Evolutionary conservation across 2,329 filamentous ascomycete genomes (phyloP), one percentile per base, ranked within the genome.

Genomic region (Ceratocystis lukuohia): DNA sequence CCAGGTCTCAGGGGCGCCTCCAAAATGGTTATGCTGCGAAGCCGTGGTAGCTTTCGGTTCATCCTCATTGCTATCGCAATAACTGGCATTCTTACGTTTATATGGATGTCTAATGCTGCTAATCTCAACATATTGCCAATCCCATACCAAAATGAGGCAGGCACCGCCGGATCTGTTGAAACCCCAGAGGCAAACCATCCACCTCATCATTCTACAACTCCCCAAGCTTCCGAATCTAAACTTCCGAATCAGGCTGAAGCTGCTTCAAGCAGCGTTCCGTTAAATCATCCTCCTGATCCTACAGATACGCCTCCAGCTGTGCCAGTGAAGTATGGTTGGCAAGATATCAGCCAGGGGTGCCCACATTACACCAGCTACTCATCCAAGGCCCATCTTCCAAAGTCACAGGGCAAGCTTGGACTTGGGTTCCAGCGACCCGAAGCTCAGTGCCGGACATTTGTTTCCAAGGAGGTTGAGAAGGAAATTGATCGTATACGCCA

Each of bases 401-500:
- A 86, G 71, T 95, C 89, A 70, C 76, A 82, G n/a, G 92, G 93
- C 12, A 84, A 84, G 6, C 82, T 94, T 73, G 79, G 83, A 66
- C 84, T 96, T 7, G 88, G 91, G 0, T 95, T 83, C 74, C 91
- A 95, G 77, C 84, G 93, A 33, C 93, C 93, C 0, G 81, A 81
- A 1, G 78, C 82, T 64, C 81, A 83, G 71, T 96, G 92, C 74
- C 87, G 92, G 64, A 95, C 89, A 0, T 95, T 70, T 65, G 64
- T 62, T 17, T 69, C 68, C 6, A 46, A 63, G 7, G 59, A 64
- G 30, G 69, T 67, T 17, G 69, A 70, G 53, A 33, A 33, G 28
- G 63, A 66, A n/a, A 67, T 70, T 22, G 37, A 66, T 66, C 33
- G 68, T n/a, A 75, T 80, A 73, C 76, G 74, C 70, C 69, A 70